Base-by-base conservation (phyloP, 352 stramenopile genomes). In the Peronospora destructor region DNA sequence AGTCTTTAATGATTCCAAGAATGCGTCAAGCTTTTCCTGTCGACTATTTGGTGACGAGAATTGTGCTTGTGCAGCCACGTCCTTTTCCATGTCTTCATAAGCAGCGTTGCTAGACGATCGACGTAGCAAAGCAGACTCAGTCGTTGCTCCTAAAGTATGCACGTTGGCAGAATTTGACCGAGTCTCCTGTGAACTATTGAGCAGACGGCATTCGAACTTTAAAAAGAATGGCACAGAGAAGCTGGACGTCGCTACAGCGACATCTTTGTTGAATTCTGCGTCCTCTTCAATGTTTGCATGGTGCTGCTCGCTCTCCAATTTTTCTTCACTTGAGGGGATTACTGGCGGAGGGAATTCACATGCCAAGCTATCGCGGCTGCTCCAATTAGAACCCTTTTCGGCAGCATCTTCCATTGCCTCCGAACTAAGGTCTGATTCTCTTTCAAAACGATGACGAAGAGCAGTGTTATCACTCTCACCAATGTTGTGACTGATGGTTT, bases 181-280 rank as follows among this genome's bases (percentile, higher is more conserved):
- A 32, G 36, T 59, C 12, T 64, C 59, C 6, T 64, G 61, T 25
- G 64, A 58, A 9, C 44, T 56, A 21, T 51, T 72, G 13, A 90
- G 48, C 43, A 89, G 63, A 17, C 74, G 76, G 30, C 71, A 92
- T 49, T 94, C 84, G 38, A 92, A 91, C 8, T 64, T 80, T 23
- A 94, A 85, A 55, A 94, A 94, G 45, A 92, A 91, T 30, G 84
- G 79, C 6, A 82, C 68, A 10, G 78, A 91, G 46, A 91, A 88
- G 26, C 73, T 88, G 12, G 80, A 93, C 7, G 78, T 90, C 6
- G 79, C 78, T 13, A 84, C 81, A 1, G 76, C 81, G 0, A 90
- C 81, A 56, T 90, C 81, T 53, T 90, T 90, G 62, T 92, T 89
- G 34, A 90, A 73, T 51, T 90, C 75, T 0, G 73, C 78, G 46